A percentile compares a stretch with the other conserved stretches of the same genome.
These are phyloP conservation scores for Xylariales sp. DNA, from an alignment of 2,329 filamentous ascomycete species.

Conservation along the genomic window DNA sequence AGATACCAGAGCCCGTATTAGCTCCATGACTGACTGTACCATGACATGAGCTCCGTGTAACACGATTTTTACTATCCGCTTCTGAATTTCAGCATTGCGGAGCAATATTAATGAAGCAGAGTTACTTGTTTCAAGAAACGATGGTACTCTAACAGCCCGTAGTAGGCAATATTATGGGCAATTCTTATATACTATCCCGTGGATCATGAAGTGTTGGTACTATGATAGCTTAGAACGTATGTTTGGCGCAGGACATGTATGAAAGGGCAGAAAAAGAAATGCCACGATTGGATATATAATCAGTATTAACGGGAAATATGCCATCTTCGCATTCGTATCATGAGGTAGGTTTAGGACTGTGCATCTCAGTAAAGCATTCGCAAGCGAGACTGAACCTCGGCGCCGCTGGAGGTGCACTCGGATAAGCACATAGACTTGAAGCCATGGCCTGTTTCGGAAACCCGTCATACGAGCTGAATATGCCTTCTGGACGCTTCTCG, in stretches of 20 bases:
- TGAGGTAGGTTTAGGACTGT: constrained; percentile 18
- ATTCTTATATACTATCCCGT: no score
- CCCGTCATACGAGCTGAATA: constrained; percentile 24
- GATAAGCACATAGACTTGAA: constrained; percentile 23
- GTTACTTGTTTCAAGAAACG: no score
- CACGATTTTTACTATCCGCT: no score
- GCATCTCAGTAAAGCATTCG: constrained; percentile 22
- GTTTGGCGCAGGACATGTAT: background rate
- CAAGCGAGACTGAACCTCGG: constrained; percentile 21
- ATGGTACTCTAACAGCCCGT: no score
- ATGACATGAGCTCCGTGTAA: no score
- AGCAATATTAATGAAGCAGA: no score
- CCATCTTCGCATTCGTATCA: background rate
- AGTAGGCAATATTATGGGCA: no score
- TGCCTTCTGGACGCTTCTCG: background rate
- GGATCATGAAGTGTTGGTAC: no score
- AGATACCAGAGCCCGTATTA: no score
- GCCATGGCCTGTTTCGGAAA: constrained; percentile 20
- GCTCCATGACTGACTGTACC: no score
- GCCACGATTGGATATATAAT: background rate
- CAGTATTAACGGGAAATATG: background rate
- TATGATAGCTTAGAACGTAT: no score
- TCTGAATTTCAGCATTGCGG: no score
- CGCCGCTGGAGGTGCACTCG: constrained; percentile 6
- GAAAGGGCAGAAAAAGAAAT: background rate